phyloP scores from a whole-genome alignment of 805 yeast species.

The Cyberlindnera petersonii region DNA sequence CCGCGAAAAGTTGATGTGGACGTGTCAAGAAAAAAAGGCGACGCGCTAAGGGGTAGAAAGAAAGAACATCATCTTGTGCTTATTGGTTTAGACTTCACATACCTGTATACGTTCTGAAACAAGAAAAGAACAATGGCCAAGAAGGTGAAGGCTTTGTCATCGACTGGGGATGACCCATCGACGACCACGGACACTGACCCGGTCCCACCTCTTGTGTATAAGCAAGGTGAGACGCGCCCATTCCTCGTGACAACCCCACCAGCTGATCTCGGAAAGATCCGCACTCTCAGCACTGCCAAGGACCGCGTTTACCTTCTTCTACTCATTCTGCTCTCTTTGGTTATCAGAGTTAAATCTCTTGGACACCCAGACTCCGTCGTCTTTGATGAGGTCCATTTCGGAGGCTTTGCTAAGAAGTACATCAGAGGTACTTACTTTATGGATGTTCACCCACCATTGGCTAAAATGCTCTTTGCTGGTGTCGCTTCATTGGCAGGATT shows the following conservation, averaged over 20 bases:
- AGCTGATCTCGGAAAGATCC: conserved; percentile 34
- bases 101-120: too few species aligned
- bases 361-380: conserved; percentile 77
- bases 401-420: conserved; percentile 91
- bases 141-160: conserved; percentile 15
- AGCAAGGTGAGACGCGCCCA: conserved; percentile 50
- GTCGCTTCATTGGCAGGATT: conserved; percentile 66
- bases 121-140: conserved; percentile 17
- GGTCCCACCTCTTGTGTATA: conserved; percentile 42
- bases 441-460: conserved; percentile 80
- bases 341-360: conserved; percentile 59
- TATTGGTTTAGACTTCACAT: too few species aligned
- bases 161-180: not conserved
- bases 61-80: not conserved
- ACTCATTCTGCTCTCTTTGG: conserved; percentile 48
- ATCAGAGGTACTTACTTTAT: conserved; percentile 59
- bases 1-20: conserved; percentile 8
- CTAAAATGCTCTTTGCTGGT: conserved; percentile 72
- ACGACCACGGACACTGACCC: conserved; percentile 28
- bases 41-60: too few species aligned
- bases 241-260: conserved; percentile 53
- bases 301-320: conserved; percentile 41
- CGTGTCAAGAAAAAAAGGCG: conserved; percentile 14
- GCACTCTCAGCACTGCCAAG: conserved; percentile 33
- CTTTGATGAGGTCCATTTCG: conserved; percentile 92